These are phyloP conservation scores for Quercus tomentella DNA, from an alignment of 331 rosid species.

Conservation along the genomic window DNA sequence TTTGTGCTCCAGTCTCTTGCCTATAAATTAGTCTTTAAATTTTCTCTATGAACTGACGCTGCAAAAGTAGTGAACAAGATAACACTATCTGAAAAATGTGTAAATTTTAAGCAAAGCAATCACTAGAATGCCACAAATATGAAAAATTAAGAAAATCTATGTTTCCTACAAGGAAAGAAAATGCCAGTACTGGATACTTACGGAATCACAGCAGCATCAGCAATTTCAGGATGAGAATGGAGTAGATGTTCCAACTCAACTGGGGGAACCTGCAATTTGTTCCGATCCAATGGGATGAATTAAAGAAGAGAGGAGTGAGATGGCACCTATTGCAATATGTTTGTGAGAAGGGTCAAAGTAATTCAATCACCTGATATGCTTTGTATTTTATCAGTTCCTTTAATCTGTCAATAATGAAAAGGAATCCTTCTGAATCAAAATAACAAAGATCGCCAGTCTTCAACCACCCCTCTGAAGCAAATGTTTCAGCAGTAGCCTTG, in stretches of 20 bases:
- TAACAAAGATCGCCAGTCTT: slow-evolving; percentile 92
- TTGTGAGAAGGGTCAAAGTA: not conserved
- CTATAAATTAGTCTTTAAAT: not conserved
- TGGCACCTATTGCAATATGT: not conserved
- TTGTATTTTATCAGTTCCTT: slow-evolving; percentile 94
- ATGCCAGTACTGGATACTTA: slow-evolving; percentile 25
- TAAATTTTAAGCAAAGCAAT: not conserved
- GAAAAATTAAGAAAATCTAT: not conserved
- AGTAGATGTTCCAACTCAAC: slow-evolving; percentile 82
- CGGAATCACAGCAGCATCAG: slow-evolving; percentile 87
- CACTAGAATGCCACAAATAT: not conserved
- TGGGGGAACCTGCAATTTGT: slow-evolving; percentile 75
- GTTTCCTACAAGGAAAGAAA: not conserved
- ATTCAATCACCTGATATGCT: slow-evolving; percentile 68
- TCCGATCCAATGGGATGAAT: slow-evolving; percentile 1
- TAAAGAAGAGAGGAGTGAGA: not conserved
- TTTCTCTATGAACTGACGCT: not conserved
- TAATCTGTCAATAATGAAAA: slow-evolving; percentile 72
- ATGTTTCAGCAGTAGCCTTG: slow-evolving; percentile 68
- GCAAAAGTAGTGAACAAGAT: not conserved
- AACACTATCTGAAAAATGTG: not conserved
- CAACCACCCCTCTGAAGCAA: slow-evolving; percentile 86
- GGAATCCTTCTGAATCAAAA: slow-evolving; percentile 74
- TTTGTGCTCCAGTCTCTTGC: not conserved
- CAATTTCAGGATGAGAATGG: slow-evolving; percentile 59